Evolutionary conservation across 2,329 filamentous ascomycete genomes (phyloP).

Genomic region (Dothistroma septosporum): DNA sequence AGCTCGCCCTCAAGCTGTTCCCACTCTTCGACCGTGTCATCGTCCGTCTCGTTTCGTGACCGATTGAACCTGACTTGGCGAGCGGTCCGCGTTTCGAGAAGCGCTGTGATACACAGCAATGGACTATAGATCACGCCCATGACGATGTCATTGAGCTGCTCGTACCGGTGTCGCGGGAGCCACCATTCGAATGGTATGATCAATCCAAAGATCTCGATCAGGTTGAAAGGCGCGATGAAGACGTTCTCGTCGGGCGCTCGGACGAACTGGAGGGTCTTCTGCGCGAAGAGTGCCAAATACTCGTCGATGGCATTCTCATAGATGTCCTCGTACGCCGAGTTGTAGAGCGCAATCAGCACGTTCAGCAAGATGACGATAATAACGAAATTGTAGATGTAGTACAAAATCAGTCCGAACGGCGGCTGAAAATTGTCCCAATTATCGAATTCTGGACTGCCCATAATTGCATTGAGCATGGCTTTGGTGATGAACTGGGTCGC

Average conservation of each 20-base stretch:
- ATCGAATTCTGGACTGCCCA: constrained; percentile 85
- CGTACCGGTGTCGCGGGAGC: constrained; percentile 70
- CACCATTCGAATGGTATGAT: constrained; percentile 91
- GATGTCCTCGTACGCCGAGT: constrained; percentile 92
- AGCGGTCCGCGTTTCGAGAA: constrained; percentile 46
- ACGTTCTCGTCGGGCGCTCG: constrained; percentile 97
- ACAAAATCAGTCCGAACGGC: constrained; percentile 89
- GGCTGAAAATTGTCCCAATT: constrained; percentile 87
- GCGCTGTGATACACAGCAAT: constrained; percentile 72
- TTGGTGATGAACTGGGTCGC: constrained; percentile 70
- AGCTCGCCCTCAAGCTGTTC: constrained; percentile 70
- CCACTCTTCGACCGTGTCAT: constrained; percentile 88
- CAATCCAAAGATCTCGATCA: constrained; percentile 79
- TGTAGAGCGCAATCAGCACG: constrained; percentile 94
- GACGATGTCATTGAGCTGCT: constrained; percentile 78
- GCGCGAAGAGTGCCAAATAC: constrained; percentile 85
- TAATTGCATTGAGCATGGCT: constrained; percentile 82
- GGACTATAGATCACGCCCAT: constrained; percentile 86
- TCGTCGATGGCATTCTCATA: constrained; percentile 91
- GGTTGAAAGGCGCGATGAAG: constrained; percentile 92
- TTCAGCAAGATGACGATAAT: constrained; percentile 95
- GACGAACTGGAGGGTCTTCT: constrained; percentile 95
- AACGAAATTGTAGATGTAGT: constrained; percentile 96
- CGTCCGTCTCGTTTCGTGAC: constrained; percentile 76
- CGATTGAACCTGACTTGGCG: constrained; percentile 58